A percentile compares a stretch with the other conserved stretches of the same genome.
phyloP scores from a whole-genome alignment of 2,329 filamentous ascomycete genomes.

The Aspergillus sp. region DNA sequence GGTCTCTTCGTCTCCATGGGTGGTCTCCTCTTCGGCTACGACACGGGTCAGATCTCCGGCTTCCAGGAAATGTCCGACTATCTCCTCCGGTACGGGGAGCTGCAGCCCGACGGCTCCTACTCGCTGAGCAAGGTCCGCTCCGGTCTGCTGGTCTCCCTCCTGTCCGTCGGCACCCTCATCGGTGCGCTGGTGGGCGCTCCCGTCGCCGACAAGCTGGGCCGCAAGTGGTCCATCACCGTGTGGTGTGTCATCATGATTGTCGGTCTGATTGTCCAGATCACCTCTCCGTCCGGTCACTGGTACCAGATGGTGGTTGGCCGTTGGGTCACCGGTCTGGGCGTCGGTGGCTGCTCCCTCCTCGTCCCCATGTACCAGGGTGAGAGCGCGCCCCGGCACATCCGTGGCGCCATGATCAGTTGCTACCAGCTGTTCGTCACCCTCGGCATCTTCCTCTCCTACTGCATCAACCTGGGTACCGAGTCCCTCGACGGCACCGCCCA shows the following conservation, averaged over 20 bases:
- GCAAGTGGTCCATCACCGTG: conserved; percentile 42
- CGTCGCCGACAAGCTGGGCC: conserved; percentile 42
- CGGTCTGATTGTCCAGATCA: conserved; percentile 46
- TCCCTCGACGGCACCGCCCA: conserved; percentile 41
- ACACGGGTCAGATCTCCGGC: conserved; percentile 47
- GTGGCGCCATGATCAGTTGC: conserved; percentile 46
- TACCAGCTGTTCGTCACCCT: conserved; percentile 51
- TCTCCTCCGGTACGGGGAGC: conserved; percentile 38
- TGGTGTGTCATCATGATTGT: conserved; percentile 43
- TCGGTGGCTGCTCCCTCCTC: conserved; percentile 44
- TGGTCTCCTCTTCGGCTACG: conserved; percentile 46
- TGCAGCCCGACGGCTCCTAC: conserved; percentile 29
- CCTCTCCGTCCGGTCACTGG: conserved; percentile 37
- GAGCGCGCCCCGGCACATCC: conserved; percentile 46
- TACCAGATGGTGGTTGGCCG: conserved; percentile 45
- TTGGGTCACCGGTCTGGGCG: conserved; percentile 45
- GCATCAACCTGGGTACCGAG: conserved; percentile 47
- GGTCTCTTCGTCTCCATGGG: conserved; percentile 48
- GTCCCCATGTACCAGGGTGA: conserved; percentile 51
- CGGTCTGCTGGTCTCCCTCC: conserved; percentile 43
- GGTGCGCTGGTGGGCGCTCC: conserved; percentile 42
- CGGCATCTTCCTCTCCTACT: conserved; percentile 47
- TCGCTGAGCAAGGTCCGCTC: conserved; percentile 41
- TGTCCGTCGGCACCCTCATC: conserved; percentile 45
- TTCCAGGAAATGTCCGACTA: conserved; percentile 46